Base-by-base conservation (phyloP, 2,329 filamentous ascomycete genomes). In the Fusarium decemcellulare region DNA sequence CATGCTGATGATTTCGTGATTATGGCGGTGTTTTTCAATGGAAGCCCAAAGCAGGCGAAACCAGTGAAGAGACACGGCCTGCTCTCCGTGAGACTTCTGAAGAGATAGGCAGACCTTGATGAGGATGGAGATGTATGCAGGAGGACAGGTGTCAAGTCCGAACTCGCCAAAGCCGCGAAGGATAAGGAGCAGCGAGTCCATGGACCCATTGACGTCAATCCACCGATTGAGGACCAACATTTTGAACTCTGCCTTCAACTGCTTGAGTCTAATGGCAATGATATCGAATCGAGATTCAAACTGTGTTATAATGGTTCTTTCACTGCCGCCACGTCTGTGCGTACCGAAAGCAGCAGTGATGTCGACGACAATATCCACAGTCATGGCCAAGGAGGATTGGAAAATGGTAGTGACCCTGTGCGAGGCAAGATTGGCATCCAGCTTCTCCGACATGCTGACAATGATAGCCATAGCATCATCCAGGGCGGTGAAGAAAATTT, bases 361-460 rank as follows among this genome's bases (percentile, higher is more conserved):
- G 37, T 63, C 60, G n/a, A 63, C 53, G 27, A 63, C 52, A 16
- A 63, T 47, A 29, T 63, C 60, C 44, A 63, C 53, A 53, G 58
- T 37, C 60, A 63, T 63, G 40, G 60, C 46, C 60, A 58, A 56
- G 14, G 53, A 40, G 10, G 60, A 43, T 32, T 63, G 53, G 42
- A 63, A 58, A 46, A 63, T 58, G 53, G 8, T 46, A 11, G 15
- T 27, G 36, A 58, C 43, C 23, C 47, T 36, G 29, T 63, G 42
- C 12, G 32, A 32, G 46, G 52, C 18, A 30, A 12, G 39, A 30
- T 44, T 32, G 27, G 10, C 9, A 12, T 57, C 53, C 37, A 63
- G 30, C 16, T 63, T 63, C 46, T 43, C 37, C 8, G 46, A 36
- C 53, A 63, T 63, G 34, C 10, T 18, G 15, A 58, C 44, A 53